Conservation (phyloP, 192 early-diverging fungal species). For the Entomortierella parvispora region DNA sequence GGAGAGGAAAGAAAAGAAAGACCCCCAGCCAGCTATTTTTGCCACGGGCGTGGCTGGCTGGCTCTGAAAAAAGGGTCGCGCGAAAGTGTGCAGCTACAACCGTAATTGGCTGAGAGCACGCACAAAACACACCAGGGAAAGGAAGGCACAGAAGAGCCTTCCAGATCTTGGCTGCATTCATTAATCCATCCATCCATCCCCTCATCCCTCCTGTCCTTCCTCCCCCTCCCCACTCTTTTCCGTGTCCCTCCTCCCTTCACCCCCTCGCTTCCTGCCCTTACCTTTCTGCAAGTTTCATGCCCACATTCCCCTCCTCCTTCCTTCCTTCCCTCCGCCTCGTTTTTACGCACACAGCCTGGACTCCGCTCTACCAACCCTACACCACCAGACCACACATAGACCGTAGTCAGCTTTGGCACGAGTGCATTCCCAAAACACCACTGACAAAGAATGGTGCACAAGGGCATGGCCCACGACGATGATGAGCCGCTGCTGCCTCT, state of each 20-base stretch:
- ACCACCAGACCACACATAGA: not conserved
- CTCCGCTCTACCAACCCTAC: not conserved
- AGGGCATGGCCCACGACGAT: slow-evolving; percentile 24
- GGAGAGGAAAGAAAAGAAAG: not conserved
- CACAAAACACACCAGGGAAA: too few species aligned
- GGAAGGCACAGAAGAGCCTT: too few species aligned
- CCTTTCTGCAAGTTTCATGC: not conserved
- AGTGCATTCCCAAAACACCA: not conserved
- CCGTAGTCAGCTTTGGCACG: not conserved
- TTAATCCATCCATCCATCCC: not conserved
- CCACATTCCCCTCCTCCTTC: not conserved
- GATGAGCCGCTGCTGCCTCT: slow-evolving; percentile 40
- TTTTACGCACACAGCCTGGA: not conserved
- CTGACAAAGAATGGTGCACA: slow-evolving; percentile 9
- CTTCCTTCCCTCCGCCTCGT: not conserved
- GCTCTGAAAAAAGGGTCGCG: too few species aligned
- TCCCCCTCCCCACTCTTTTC: not conserved
- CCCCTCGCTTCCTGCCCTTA: not conserved
- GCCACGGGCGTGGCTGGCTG: too few species aligned
- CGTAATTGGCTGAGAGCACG: too few species aligned
- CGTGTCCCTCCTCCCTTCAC: not conserved
- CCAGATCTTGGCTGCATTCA: too few species aligned
- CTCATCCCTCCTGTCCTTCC: not conserved
- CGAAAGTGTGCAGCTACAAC: too few species aligned
- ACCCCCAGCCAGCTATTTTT: not conserved